Conservation (phyloP, 2,329 filamentous ascomycete genomes). For the Botryotinia narcissicola region DNA sequence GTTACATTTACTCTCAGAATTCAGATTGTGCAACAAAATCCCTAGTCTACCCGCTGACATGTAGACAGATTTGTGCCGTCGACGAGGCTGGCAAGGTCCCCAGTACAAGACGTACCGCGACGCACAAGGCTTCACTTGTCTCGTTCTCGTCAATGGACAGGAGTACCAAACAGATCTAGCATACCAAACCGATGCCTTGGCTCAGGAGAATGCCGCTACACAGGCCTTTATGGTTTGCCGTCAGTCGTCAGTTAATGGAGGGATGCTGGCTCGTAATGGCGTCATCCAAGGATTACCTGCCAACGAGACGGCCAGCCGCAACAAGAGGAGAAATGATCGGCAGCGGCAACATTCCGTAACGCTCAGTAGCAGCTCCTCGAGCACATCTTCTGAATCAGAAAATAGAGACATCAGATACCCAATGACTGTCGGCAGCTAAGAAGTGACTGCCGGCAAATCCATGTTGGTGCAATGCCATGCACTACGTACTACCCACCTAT, state of each 20-base stretch:
- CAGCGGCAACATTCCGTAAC: slow-evolving; percentile 37
- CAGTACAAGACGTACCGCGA: slow-evolving; percentile 80
- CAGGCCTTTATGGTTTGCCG: slow-evolving; percentile 96
- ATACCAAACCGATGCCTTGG: slow-evolving; percentile 77
- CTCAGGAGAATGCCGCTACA: slow-evolving; percentile 91
- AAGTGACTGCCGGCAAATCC: slow-evolving; percentile 29
- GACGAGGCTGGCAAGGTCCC: slow-evolving; percentile 90
- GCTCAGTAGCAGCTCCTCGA: slow-evolving; percentile 40
- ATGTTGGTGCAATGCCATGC: slow-evolving; percentile 1
- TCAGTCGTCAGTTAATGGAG: slow-evolving; percentile 95
- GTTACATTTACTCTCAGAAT: slow-evolving; percentile 9
- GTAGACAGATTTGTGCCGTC: slow-evolving; percentile 79
- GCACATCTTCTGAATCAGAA: slow-evolving; percentile 37
- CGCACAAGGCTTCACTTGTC: slow-evolving; percentile 76
- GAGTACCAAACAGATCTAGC: slow-evolving; percentile 90
- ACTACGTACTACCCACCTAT: background rate
- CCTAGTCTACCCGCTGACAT: slow-evolving; percentile 32
- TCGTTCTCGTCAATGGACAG: slow-evolving; percentile 91
- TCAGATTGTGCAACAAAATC: slow-evolving; percentile 23
- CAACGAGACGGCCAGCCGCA: slow-evolving; percentile 37
- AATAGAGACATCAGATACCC: slow-evolving; percentile 26
- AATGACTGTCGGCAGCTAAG: slow-evolving; percentile 31
- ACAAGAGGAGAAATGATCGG: slow-evolving; percentile 34
- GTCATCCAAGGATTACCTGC: slow-evolving; percentile 65
- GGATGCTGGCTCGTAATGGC: slow-evolving; percentile 74